Conservation (phyloP, 176 grass and related monocot genomes). For the Tillandsia fasciculata region DNA sequence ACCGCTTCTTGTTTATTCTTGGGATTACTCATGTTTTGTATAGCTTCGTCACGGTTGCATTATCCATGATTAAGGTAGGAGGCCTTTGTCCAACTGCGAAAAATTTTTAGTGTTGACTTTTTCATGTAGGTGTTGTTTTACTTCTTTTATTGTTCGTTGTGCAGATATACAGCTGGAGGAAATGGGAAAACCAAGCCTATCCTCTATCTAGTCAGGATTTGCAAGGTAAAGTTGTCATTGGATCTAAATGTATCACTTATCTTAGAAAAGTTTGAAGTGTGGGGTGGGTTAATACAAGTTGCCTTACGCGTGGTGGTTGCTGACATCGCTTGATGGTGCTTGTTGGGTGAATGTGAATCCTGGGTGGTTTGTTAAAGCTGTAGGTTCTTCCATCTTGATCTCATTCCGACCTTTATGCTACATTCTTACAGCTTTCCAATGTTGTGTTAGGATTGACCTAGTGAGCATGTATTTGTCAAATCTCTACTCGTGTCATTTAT, state of each 20-base stretch:
- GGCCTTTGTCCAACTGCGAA: neutral
- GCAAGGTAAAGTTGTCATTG: slow-evolving; percentile 43
- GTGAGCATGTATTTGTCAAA: too few relatives aligned
- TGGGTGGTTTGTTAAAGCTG: too few relatives aligned
- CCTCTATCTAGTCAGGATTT: slow-evolving; percentile 53
- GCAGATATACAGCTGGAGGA: slow-evolving; percentile 99
- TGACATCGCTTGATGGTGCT: too few relatives aligned
- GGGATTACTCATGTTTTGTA: slow-evolving; percentile 88
- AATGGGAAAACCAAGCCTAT: slow-evolving; percentile 68
- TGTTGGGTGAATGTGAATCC: too few relatives aligned
- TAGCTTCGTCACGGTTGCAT: slow-evolving; percentile 80
- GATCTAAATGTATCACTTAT: neutral
- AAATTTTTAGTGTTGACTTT: neutral
- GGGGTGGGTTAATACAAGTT: too few relatives aligned
- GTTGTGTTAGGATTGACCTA: too few relatives aligned
- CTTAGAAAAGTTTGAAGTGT: too few relatives aligned
- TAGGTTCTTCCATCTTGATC: too few relatives aligned
- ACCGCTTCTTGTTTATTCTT: slow-evolving; percentile 85
- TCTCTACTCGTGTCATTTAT: too few relatives aligned
- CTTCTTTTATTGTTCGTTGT: slow-evolving; percentile 3
- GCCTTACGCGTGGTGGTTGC: too few relatives aligned
- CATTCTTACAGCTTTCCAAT: too few relatives aligned
- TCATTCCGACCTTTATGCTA: too few relatives aligned
- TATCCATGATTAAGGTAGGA: slow-evolving; percentile 87
- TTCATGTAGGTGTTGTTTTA: neutral